phyloP scores from a whole-genome alignment of 1,284 basidiomycete species.

The Sporisorium iseilematis-ciliati region DNA sequence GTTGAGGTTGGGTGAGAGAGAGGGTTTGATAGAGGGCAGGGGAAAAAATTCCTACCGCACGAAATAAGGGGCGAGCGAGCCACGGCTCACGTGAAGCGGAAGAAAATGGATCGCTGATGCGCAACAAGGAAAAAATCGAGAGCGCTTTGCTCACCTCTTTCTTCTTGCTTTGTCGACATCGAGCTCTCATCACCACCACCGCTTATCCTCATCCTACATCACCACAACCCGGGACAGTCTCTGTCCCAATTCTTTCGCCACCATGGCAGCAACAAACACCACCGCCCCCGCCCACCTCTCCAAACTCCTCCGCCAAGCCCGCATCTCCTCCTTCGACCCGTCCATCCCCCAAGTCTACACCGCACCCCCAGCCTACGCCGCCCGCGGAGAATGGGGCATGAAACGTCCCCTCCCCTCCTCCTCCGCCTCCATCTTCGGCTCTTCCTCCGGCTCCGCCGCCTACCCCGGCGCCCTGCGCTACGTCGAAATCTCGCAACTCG shows the following conservation, averaged over 20 bases:
- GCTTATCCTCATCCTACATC: background rate
- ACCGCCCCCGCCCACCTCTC: conserved; percentile 53
- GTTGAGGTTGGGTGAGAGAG: background rate
- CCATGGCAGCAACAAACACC: conserved; percentile 33
- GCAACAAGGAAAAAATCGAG: conserved; percentile 6
- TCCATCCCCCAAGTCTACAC: conserved; percentile 59
- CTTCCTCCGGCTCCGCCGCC: conserved; percentile 50
- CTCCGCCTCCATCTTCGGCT: conserved; percentile 47
- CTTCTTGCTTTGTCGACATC: background rate
- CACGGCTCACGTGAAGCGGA: conserved; percentile 36
- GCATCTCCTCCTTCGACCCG: conserved; percentile 61
- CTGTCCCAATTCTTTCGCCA: background rate
- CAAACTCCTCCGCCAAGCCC: conserved; percentile 58
- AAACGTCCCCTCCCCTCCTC: conserved; percentile 61
- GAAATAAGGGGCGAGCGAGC: too few species aligned
- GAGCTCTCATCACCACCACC: conserved; percentile 7
- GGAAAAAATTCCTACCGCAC: conserved; percentile 8
- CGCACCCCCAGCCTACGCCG: conserved; percentile 58
- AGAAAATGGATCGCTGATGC: conserved; percentile 16
- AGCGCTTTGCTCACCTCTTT: background rate
- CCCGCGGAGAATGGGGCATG: conserved; percentile 65
- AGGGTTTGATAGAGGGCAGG: conserved; percentile 13
- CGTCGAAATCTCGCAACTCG: conserved; percentile 53
- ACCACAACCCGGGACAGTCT: background rate
- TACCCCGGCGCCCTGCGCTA: conserved; percentile 58